Evolutionary conservation across 2,329 filamentous ascomycete genomes (phyloP).

Genomic region (Sphaerulina populicola): DNA sequence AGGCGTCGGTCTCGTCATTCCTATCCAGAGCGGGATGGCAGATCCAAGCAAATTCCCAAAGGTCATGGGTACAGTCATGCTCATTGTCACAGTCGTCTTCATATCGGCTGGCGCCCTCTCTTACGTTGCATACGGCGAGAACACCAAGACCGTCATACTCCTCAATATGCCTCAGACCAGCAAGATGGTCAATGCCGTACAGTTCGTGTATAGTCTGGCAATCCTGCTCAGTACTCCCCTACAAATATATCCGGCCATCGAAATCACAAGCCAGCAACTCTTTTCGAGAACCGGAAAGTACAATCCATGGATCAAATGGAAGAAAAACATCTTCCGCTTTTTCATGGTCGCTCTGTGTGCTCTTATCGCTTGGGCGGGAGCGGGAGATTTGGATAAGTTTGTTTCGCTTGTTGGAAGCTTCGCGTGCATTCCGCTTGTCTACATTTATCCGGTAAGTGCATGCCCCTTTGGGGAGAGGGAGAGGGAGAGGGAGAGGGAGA

Average conservation of each 20-base stretch:
- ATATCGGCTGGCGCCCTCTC: slow-evolving; percentile 84
- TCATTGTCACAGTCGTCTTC: slow-evolving; percentile 88
- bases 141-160: slow-evolving; percentile 92
- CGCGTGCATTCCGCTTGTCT: slow-evolving; percentile 92
- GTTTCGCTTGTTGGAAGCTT: slow-evolving; percentile 94
- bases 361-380: slow-evolving; percentile 81
- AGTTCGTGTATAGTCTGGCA: slow-evolving; percentile 96
- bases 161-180: slow-evolving; percentile 93
- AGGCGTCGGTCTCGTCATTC: slow-evolving; percentile 93
- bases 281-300: slow-evolving; percentile 95
- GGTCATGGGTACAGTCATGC: slow-evolving; percentile 84
- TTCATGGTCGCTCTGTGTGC: slow-evolving; percentile 82
- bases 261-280: slow-evolving; percentile 88
- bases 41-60: slow-evolving; percentile 80
- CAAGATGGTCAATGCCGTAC: slow-evolving; percentile 89
- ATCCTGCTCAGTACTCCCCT: slow-evolving; percentile 90
- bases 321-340: slow-evolving; percentile 97
- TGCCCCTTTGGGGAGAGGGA: background rate
- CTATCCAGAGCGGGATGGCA: slow-evolving; percentile 96
- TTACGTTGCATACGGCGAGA: slow-evolving; percentile 90
- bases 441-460: slow-evolving; percentile 84
- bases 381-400: slow-evolving; percentile 92
- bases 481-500: background rate
- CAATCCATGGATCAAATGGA: slow-evolving; percentile 98
- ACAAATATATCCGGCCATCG: slow-evolving; percentile 95